Evolutionary conservation across 768 basidiomycete species (phyloP).

Genomic region (Tulasnella sp.): DNA sequence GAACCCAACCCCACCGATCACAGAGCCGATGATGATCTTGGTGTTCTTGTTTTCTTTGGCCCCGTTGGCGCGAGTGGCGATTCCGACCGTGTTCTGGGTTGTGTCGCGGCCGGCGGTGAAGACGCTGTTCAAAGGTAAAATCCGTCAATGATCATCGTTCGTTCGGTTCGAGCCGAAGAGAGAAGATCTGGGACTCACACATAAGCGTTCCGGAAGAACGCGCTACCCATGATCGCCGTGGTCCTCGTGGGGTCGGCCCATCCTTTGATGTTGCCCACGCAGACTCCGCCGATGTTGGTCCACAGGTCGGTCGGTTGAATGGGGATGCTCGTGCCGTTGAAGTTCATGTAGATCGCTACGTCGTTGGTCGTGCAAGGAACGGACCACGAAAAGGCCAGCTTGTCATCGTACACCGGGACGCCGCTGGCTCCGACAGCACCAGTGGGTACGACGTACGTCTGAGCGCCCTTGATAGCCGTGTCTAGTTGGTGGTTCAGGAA

Average conservation of each 20-base stretch:
- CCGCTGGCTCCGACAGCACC: background rate
- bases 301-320: slow-evolving; percentile 21
- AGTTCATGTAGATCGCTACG: slow-evolving; percentile 17
- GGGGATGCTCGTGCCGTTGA: slow-evolving; percentile 16
- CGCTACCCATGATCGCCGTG: slow-evolving; percentile 26
- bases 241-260: slow-evolving; percentile 26
- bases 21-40: slow-evolving; percentile 33
- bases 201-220: slow-evolving; percentile 24
- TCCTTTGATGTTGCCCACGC: slow-evolving; percentile 32
- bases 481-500: background rate
- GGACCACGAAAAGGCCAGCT: slow-evolving; percentile 3
- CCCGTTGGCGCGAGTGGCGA: background rate
- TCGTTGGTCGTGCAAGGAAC: slow-evolving; percentile 11
- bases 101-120: slow-evolving; percentile 25
- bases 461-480: slow-evolving; percentile 1
- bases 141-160: background rate
- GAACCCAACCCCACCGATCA: slow-evolving; percentile 33
- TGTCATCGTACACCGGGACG: background rate
- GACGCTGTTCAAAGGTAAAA: background rate
- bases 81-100: slow-evolving; percentile 22
- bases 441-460: slow-evolving; percentile 14
- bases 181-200: background rate
- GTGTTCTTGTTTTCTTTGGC: background rate
- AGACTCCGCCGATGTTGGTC: slow-evolving; percentile 14
- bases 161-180: background rate